phyloP scores from a whole-genome alignment of 768 basidiomycete species.

The Exidia glandulosa region DNA sequence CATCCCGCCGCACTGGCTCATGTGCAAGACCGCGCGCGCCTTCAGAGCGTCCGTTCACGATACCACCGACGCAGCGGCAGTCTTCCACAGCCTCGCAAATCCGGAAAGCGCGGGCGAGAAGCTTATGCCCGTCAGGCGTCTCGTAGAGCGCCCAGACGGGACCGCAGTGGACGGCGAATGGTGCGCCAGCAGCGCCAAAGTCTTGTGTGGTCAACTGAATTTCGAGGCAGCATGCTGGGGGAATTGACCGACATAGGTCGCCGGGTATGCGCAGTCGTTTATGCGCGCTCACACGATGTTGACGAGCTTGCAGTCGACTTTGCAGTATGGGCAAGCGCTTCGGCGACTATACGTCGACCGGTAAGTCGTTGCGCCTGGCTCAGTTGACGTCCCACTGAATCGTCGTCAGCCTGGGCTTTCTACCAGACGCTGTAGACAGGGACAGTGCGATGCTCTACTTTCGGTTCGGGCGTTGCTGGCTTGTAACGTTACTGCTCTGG shows the following conservation, averaged over 20 bases:
- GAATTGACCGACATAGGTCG: conserved; percentile 63
- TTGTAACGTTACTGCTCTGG: not conserved
- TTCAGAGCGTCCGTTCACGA: conserved; percentile 13
- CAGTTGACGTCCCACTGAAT: not conserved
- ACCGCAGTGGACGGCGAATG: conserved; percentile 46
- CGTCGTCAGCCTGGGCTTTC: conserved; percentile 42
- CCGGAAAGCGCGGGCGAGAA: not conserved
- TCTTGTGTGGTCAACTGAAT: not conserved
- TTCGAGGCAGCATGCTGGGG: conserved; percentile 44
- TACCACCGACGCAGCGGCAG: not conserved
- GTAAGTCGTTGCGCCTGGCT: conserved; percentile 27
- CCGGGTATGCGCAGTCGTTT: conserved; percentile 29
- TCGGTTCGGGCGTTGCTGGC: conserved; percentile 23
- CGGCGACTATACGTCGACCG: conserved; percentile 56
- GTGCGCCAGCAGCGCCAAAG: conserved; percentile 27
- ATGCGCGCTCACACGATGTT: not conserved
- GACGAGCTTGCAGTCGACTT: conserved; percentile 45
- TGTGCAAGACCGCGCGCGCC: conserved; percentile 13
- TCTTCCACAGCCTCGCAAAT: not conserved
- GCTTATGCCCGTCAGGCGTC: conserved; percentile 27
- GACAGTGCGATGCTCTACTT: conserved; percentile 42
- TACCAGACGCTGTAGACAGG: conserved; percentile 40
- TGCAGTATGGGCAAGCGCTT: conserved; percentile 46
- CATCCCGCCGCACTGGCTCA: conserved; percentile 52
- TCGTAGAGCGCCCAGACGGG: conserved; percentile 51